Conservation (phyloP, 2,329 filamentous ascomycete genomes). For the Colletotrichum sp. region DNA sequence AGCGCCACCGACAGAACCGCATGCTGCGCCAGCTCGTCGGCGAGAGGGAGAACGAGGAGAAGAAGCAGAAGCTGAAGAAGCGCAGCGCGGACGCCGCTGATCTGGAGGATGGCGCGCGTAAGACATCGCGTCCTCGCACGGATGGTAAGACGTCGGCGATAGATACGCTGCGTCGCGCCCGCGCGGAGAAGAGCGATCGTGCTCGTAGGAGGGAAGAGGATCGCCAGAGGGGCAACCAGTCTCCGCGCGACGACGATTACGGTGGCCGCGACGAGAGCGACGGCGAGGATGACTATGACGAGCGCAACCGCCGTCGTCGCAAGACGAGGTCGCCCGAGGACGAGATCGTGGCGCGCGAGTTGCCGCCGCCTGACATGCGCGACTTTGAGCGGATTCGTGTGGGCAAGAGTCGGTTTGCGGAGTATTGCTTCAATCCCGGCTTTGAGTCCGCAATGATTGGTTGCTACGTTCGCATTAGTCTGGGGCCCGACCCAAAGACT, state of each 20-base stretch:
- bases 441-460: conserved; percentile 84
- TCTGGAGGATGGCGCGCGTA: conserved; percentile 77
- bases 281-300: conserved; percentile 53
- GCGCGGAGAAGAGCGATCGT: conserved; percentile 69
- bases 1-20: conserved; percentile 81
- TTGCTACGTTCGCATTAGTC: conserved; percentile 84
- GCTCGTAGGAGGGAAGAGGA: conserved; percentile 68
- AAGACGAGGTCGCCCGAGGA: conserved; percentile 62
- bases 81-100: conserved; percentile 83
- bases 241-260: conserved; percentile 51
- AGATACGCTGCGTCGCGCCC: conserved; percentile 68
- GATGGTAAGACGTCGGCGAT: conserved; percentile 75
- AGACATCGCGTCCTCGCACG: conserved; percentile 75
- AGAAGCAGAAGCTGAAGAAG: conserved; percentile 67
- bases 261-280: conserved; percentile 75
- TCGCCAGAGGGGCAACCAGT: conserved; percentile 54
- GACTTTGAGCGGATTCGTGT: conserved; percentile 87
- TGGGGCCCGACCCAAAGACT: conserved; percentile 77
- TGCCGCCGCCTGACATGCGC: conserved; percentile 74
- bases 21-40: conserved; percentile 79
- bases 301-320: conserved; percentile 40
- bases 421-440: conserved; percentile 91
- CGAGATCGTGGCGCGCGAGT: conserved; percentile 70
- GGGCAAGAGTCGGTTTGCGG: conserved; percentile 83
- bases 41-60: conserved; percentile 68